Base-by-base conservation (phyloP, 192 early-diverging fungal species). In the Linnemannia exigua region DNA sequence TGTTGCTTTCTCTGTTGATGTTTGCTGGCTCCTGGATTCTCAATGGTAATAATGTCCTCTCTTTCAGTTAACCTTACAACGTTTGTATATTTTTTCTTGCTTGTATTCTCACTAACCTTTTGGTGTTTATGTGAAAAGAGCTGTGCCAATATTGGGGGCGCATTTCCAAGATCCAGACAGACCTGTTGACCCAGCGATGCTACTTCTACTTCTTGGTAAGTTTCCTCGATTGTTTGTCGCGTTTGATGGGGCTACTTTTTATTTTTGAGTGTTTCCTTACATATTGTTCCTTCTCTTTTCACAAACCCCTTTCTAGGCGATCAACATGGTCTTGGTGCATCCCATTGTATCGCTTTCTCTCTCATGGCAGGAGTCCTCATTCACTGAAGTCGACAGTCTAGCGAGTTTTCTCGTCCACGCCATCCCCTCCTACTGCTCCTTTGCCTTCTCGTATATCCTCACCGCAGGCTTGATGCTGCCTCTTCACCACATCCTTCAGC, bases 351-450 rank as follows among this genome's bases (percentile, higher is more conserved):
- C 74, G 2, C 80, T 82, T 8, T 63, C 44, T 11, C 50, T 76
- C 35, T 82, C 80, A 0, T 82, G 80, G 80, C 74, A 76, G 50
- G 80, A 68, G 38, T 76, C 74, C 9, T 14, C 22, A 3, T 17
- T 37, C 6, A 47, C 51, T 3, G 68, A 48, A 22, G 9, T 44
- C 16, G 67, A 58, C 38, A 82, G 54, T 28, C 5, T 66, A 12
- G 28, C 38, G 50, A 37, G 4, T 1, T 82, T 82, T 50, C 66
- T 82, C 3, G n/a, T 41, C 69, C 80, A 82, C n/a, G 74, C 80
- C 22, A 76, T 82, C 0, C 80, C 80, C 6, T 82, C 80, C 19
- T 82, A 82, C 52, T 76, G 80, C 80, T 82, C 80, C 4, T 76
- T 81, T 58, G 79, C 67, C 20, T 74, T 70, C 44, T 31, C 79